Percentiles rank a stretch among this genome's conserved stretches.
These are phyloP conservation scores for Bryoglossum gracile DNA, from an alignment of 495 filamentous ascomycete genomes.

Conservation along the genomic window DNA sequence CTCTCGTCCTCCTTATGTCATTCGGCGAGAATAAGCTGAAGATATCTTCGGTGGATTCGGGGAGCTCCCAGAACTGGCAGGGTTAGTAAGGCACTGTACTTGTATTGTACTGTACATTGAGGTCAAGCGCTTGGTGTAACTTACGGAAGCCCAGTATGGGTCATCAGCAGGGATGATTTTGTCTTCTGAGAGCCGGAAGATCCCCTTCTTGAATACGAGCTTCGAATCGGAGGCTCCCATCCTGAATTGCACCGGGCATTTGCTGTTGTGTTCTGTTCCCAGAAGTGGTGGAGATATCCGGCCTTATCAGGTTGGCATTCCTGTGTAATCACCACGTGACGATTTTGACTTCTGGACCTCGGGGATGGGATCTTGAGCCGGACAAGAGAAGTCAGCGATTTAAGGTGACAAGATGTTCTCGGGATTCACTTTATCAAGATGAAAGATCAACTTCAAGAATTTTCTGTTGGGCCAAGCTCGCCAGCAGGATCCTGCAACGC, in stretches of 20 bases:
- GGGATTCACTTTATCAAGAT: too few relatives aligned
- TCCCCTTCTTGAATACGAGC: conserved; percentile 97
- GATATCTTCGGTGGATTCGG: conserved; percentile 91
- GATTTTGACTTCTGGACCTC: too few relatives aligned
- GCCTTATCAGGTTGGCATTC: too few relatives aligned
- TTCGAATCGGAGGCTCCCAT: conserved; percentile 99
- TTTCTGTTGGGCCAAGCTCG: too few relatives aligned
- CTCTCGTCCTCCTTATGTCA: conserved; percentile 87
- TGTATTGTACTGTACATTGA: not conserved
- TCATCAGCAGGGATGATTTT: conserved; percentile 81
- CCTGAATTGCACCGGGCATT: conserved; percentile 19
- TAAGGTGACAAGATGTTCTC: too few relatives aligned
- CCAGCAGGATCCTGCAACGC: too few relatives aligned
- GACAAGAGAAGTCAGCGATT: too few relatives aligned
- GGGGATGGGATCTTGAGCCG: too few relatives aligned
- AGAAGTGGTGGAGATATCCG: not conserved
- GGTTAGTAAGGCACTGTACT: too few relatives aligned
- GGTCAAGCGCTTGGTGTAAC: conserved; percentile 22
- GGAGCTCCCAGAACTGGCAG: conserved; percentile 90
- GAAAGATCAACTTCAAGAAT: too few relatives aligned
- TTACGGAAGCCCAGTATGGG: conserved; percentile 86
- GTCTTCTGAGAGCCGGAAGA: conserved; percentile 92
- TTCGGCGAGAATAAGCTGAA: conserved; percentile 93
- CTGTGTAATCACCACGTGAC: conserved; percentile 1
- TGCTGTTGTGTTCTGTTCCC: conserved; percentile 2